phyloP scores from a whole-genome alignment of 2,329 filamentous ascomycete species.

The Fusarium mexicanum region DNA sequence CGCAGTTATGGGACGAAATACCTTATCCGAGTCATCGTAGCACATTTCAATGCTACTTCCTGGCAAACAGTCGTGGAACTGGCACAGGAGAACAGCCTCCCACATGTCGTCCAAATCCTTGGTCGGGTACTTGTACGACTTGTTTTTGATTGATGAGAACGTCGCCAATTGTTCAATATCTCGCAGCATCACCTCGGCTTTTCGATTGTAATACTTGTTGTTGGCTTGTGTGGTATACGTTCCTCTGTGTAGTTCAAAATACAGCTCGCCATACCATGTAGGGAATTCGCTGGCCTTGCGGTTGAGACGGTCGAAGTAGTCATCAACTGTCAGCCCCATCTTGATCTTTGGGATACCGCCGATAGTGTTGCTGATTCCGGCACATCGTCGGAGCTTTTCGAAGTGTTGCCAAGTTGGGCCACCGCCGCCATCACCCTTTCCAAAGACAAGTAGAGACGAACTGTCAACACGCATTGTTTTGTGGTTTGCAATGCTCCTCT shows the following conservation, averaged over 20 bases:
- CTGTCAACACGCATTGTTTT: slow-evolving; percentile 95
- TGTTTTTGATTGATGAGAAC: slow-evolving; percentile 78
- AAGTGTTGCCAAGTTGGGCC: slow-evolving; percentile 94
- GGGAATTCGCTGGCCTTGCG: slow-evolving; percentile 81
- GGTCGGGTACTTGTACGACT: slow-evolving; percentile 89
- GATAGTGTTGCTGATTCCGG: slow-evolving; percentile 88
- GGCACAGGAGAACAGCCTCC: slow-evolving; percentile 90
- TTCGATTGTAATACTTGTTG: slow-evolving; percentile 95
- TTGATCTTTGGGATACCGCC: slow-evolving; percentile 84
- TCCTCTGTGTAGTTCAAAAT: slow-evolving; percentile 96
- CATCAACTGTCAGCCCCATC: slow-evolving; percentile 89
- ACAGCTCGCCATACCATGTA: slow-evolving; percentile 98
- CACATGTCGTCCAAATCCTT: slow-evolving; percentile 95
- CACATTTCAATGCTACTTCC: slow-evolving; percentile 98
- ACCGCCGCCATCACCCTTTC: slow-evolving; percentile 95
- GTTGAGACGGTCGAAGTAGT: slow-evolving; percentile 90
- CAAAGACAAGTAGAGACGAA: slow-evolving; percentile 91
- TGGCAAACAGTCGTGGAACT: slow-evolving; percentile 97
- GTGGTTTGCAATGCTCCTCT: slow-evolving; percentile 87
- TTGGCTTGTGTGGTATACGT: slow-evolving; percentile 98
- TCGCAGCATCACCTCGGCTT: slow-evolving; percentile 83
- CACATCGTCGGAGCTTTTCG: slow-evolving; percentile 92
- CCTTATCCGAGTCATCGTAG: slow-evolving; percentile 92
- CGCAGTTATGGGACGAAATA: slow-evolving; percentile 45
- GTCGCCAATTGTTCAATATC: slow-evolving; percentile 91